These are phyloP conservation scores for Klebsormidium nitens DNA, from an alignment of 139 green algal genomes.

Conservation along the genomic window DNA sequence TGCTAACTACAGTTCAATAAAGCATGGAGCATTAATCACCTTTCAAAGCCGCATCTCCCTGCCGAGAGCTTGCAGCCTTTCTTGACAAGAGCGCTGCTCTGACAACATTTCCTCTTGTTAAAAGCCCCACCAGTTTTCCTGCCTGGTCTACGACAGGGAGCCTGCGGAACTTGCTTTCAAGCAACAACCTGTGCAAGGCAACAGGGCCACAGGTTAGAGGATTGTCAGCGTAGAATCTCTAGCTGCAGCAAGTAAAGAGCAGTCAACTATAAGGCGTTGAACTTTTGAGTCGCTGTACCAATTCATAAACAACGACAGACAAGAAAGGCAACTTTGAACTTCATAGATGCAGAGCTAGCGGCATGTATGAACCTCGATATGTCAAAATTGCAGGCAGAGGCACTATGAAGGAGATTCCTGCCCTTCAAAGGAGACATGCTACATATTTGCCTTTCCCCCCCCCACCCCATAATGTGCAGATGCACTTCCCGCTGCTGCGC, in stretches of 20 bases:
- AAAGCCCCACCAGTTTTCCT: slow-evolving; percentile 51
- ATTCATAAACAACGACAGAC: slow-evolving; percentile 4
- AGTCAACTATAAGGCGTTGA: background rate
- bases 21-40: too few relatives aligned
- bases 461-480: slow-evolving; percentile 6
- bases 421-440: background rate
- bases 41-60: too few relatives aligned
- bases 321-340: slow-evolving; percentile 7
- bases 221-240: background rate
- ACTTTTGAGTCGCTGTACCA: background rate
- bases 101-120: slow-evolving; percentile 55
- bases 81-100: background rate
- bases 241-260: slow-evolving; percentile 1
- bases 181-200: slow-evolving; percentile 38
- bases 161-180: slow-evolving; percentile 51
- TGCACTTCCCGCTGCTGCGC: background rate
- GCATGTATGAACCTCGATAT: background rate
- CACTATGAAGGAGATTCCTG: background rate
- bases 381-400: slow-evolving; percentile 6
- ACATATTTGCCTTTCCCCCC: background rate
- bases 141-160: slow-evolving; percentile 63
- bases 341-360: background rate
- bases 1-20: too few relatives aligned
- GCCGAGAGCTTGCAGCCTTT: too few relatives aligned
- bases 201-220: slow-evolving; percentile 4